Base-by-base conservation (phyloP, 1,284 basidiomycete species). In the Ceratobasidium sp. region DNA sequence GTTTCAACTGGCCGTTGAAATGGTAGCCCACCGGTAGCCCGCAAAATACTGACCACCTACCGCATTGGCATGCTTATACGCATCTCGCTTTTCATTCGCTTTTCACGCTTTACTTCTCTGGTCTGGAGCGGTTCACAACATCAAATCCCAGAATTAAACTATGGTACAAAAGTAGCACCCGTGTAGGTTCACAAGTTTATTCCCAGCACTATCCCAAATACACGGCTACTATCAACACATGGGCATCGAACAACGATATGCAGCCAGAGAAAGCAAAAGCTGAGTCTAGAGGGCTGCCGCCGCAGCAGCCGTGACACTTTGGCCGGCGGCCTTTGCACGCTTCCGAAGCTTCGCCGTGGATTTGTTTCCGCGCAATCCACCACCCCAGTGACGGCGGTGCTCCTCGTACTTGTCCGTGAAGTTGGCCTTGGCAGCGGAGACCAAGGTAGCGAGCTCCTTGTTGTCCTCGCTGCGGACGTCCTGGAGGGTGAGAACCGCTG, bases 321-420 rank as follows among this genome's bases (percentile, higher is more conserved):
- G 87, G 71, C 93, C 94, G 74, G 92, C 83, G 78, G 93, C 93
- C 89, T 96, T 97, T 75, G 95, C 97, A 76, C 96, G 91, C 86
- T 96, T 96, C 82, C 90, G 87, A 79, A 98, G 87, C 92, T 93
- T 97, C 82, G 93, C 91, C 62, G 91, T 88, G 46, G 91, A 96
- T 86, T 96, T 97, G 87, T 91, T 90, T 79, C 95, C 94, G 85
- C 96, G 93, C 80, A 94, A 78, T 82, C 96, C 96, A 86, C 96
- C 96, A 83, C 96, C 96, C 97, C 97, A 98, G 79, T 92, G 90
- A 79, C 92, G 89, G 77, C 93, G 90, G 75, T 90, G 86, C 79
- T 96, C 94, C 78, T 97, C 95, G 83, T 94, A 93, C 86, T 98
- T 98, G 85, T 98, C 97, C 77, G 93, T 87, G 89, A 96, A 97